Conservation (phyloP, 2,329 filamentous ascomycete species). For the Penicillium janthinellum region DNA sequence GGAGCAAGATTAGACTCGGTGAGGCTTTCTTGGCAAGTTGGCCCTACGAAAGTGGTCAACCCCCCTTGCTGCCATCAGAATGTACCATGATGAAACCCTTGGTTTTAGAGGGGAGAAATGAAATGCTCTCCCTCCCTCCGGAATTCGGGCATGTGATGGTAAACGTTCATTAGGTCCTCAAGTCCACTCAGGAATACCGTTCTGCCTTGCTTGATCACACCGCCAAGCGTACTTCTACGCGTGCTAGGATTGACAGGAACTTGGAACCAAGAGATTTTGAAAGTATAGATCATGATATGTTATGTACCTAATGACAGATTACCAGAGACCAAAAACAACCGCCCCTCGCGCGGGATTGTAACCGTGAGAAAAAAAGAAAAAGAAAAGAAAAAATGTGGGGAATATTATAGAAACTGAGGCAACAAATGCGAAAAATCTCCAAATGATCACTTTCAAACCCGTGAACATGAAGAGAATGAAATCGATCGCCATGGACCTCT, state of each 20-base stretch:
- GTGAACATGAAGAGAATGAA: not conserved
- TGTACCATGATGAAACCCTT: conserved; percentile 4
- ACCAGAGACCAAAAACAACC: not conserved
- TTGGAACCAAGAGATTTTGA: not conserved
- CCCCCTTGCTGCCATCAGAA: conserved; percentile 9
- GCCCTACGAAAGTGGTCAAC: not conserved
- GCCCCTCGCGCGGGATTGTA: not conserved
- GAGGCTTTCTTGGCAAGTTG: too few species aligned
- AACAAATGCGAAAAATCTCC: not conserved
- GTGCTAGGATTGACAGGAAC: not conserved
- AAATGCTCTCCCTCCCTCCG: not conserved
- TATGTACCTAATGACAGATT: not conserved
- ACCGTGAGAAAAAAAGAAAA: not conserved
- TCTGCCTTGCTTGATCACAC: not conserved
- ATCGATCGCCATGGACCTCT: not conserved
- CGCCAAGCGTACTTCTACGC: not conserved
- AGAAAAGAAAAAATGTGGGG: not conserved
- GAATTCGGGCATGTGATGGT: not conserved
- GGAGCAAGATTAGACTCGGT: not conserved
- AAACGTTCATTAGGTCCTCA: not conserved
- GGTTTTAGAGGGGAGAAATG: not conserved
- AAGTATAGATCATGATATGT: not conserved
- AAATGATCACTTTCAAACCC: not conserved
- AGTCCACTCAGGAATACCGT: not conserved
- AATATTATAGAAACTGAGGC: not conserved